Base-by-base conservation (phyloP, 208 protist species). In the Trypanosoma lewisi region DNA sequence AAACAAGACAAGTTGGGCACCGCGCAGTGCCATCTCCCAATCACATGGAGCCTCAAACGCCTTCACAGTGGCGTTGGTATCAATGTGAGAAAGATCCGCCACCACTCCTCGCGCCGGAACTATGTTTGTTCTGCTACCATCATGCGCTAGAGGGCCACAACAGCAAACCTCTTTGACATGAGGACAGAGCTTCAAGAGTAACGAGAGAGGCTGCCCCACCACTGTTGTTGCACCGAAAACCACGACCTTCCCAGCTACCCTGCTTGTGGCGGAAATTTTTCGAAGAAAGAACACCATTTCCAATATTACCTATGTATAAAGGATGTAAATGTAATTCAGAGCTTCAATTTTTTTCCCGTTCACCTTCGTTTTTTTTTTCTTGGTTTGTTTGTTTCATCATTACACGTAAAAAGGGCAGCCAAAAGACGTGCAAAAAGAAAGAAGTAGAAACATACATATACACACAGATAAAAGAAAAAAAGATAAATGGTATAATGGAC, bases 171-270 rank as follows among this genome's bases (percentile, higher is more conserved):
- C 75, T 36, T 48, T 62, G 27, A 94, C 89, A 55, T 85, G 87
- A 21, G 85, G 88, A 49, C 77, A 77, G 52, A 85, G 41, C 64
- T 97, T 98, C 28, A 98, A 68, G 14, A 98, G 80, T 6, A 98
- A 67, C 1, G 95, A 91, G 12, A 98, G 88, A 4, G 93, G 75
- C 78, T 97, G 94, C 19, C 97, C 97, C 36, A 98, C 95, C 14
- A 81, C 82, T 51, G 85, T 95, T 17, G 86, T 84, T 53, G 90
- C 92, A 19, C 96, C 96, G 48, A 98, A 87, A 7, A 98, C 82
- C 23, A 93, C 90, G 2, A 97, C 93, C 58, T 91, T 92, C 14
- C 78, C 85, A 7, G 36, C 44, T 39, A 64, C 56, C 25, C 44
- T n/a, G n/a, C n/a, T 28, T 25, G 17, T 59, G 0, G 42, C 25